Percentiles rank a stretch among this genome's conserved stretches.
phyloP scores from a whole-genome alignment of 305 asterid species.

The Fraxinus nigra region DNA sequence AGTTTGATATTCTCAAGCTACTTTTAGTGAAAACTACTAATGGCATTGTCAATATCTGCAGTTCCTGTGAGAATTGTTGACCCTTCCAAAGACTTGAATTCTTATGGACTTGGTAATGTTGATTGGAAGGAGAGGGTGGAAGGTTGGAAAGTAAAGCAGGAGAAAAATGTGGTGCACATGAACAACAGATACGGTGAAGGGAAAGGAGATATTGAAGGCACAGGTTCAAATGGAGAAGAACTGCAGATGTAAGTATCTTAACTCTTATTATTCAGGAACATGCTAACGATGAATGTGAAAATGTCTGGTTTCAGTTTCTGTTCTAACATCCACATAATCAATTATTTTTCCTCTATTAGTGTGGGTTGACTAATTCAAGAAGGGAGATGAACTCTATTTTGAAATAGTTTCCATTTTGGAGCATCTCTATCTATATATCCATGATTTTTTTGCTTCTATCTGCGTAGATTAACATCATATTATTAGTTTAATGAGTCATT shows the following conservation, averaged over 20 bases:
- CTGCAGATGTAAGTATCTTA: conserved; percentile 61
- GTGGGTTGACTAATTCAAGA: neutral
- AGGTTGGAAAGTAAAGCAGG: conserved; percentile 88
- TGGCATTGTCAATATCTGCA: conserved; percentile 24
- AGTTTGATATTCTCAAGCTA: neutral
- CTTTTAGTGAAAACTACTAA: neutral
- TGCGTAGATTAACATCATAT: neutral
- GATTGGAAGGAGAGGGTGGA: conserved; percentile 96
- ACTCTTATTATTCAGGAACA: neutral
- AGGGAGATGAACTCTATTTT: neutral
- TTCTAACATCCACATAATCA: neutral
- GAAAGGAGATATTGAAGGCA: conserved; percentile 83
- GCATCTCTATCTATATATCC: neutral
- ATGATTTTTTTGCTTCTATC: neutral
- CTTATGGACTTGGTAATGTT: conserved; percentile 84
- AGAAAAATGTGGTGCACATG: conserved; percentile 61
- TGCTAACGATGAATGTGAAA: neutral
- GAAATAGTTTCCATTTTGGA: neutral
- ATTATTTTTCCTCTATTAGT: neutral
- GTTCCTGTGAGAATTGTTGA: conserved; percentile 89
- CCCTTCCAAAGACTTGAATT: conserved; percentile 81
- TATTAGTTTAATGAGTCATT: neutral
- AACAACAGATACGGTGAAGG: conserved; percentile 65
- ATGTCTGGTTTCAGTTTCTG: conserved; percentile 4
- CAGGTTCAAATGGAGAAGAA: conserved; percentile 94